Base-by-base conservation (phyloP, 805 yeast genomes). In the Metschnikowia corniflorae region DNA sequence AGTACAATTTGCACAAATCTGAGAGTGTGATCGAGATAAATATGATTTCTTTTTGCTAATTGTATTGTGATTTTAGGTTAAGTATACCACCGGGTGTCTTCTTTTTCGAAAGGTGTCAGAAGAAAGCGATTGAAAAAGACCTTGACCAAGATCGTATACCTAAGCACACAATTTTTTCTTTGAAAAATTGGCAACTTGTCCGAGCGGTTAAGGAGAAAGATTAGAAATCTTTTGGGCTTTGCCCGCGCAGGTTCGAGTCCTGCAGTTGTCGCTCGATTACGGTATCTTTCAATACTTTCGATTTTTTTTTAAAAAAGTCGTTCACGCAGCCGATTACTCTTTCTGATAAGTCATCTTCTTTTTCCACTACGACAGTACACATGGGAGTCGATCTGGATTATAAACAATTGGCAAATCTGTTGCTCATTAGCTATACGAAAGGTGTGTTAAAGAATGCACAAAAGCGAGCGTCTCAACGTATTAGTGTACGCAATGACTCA, bases 171-270 rank as follows among this genome's bases (percentile, higher is more conserved):
- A n/a, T n/a, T n/a, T n/a, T n/a, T n/a, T n/a, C 22, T 20, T 20
- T 20, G 9, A 7, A 7, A 20, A 7, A 7, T 7, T 7, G 75
- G 73, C 74, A 68, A 66, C 68, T 68, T 77, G 82, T 80, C 81
- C 82, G 82, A 77, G 82, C 71, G 82, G 82, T 76, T 77, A 77
- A 77, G 81, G 82, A 80, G 82, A 70, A 66, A 76, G 82, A 74
- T 79, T 78, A 81, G 79, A 78, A 78, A 70, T 70, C 81, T 76
- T 67, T 73, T 77, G 82, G 81, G 82, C 73, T 75, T 68, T 71
- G 77, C 82, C 81, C 82, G 81, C 83, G 81, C 80, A 73, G 82
- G 83, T 75, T 77, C 82, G 79, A 77, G 60, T 76, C 82, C 82
- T 77, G 82, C 80, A 72, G 81, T 71, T 76, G 80, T 75, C 81